phyloP scores from a whole-genome alignment of 148 eudicot species.

The Nepenthes mirabilis region DNA sequence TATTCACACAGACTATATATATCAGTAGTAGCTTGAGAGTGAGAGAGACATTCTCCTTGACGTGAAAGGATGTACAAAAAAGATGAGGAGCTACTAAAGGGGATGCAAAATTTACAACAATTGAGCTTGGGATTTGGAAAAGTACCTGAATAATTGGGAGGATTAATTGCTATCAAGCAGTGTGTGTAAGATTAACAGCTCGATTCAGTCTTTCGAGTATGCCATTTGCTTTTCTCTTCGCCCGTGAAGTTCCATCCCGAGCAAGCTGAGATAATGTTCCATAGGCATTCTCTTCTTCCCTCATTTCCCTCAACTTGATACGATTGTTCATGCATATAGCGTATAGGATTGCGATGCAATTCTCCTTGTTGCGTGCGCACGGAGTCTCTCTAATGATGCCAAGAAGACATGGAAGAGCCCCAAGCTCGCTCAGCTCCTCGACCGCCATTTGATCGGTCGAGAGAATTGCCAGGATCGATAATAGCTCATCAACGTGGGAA shows the following conservation, averaged over 20 bases:
- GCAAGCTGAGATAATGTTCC: constrained; percentile 67
- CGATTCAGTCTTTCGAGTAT: constrained; percentile 69
- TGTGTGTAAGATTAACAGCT: constrained; percentile 48
- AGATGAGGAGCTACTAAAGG: not conserved
- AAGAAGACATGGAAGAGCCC: constrained; percentile 47
- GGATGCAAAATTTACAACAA: constrained; percentile 34
- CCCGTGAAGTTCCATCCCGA: constrained; percentile 78
- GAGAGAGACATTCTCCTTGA: not conserved
- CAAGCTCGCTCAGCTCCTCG: constrained; percentile 68
- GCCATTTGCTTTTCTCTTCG: constrained; percentile 83
- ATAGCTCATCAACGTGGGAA: constrained; percentile 55
- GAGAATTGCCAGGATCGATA: constrained; percentile 83
- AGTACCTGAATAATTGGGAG: not conserved
- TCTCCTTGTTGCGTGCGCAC: constrained; percentile 75
- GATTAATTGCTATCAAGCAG: constrained; percentile 30
- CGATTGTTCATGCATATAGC: constrained; percentile 57
- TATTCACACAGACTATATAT: constrained; percentile 4
- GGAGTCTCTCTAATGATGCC: constrained; percentile 46
- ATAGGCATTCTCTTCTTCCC: constrained; percentile 55
- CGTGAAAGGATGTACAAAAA: constrained; percentile 21
- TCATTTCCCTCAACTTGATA: constrained; percentile 54
- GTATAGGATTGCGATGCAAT: constrained; percentile 61
- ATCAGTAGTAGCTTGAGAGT: constrained; percentile 8
- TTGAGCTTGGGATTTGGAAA: not conserved
- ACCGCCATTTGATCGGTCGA: constrained; percentile 58